phyloP scores from a whole-genome alignment of 2,329 filamentous ascomycete species.

The Penicillium sp. region DNA sequence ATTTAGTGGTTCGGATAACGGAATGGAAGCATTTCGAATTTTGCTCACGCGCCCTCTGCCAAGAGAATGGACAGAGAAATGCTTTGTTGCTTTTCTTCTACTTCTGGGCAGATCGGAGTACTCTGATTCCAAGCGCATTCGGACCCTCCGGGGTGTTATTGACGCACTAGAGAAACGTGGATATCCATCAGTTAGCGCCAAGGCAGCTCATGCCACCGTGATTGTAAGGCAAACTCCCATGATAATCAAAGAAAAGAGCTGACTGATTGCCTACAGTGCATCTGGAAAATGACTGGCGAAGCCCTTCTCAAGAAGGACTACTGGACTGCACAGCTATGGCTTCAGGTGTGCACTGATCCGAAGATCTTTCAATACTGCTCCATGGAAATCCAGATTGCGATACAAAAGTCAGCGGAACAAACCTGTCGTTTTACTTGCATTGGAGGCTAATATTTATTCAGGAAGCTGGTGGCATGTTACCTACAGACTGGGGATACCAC shows the following conservation, averaged over 20 bases:
- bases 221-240: slow-evolving; percentile 33
- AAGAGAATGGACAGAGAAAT: slow-evolving; percentile 66
- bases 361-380: slow-evolving; percentile 65
- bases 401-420: slow-evolving; percentile 56
- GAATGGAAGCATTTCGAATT: slow-evolving; percentile 57
- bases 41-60: slow-evolving; percentile 58
- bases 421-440: not conserved
- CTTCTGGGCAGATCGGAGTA: slow-evolving; percentile 60
- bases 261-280: slow-evolving; percentile 53
- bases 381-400: slow-evolving; percentile 64
- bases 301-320: slow-evolving; percentile 56
- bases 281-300: slow-evolving; percentile 77
- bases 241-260: not conserved
- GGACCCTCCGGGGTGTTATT: slow-evolving; percentile 20
- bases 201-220: slow-evolving; percentile 56
- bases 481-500: slow-evolving; percentile 41
- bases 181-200: slow-evolving; percentile 53
- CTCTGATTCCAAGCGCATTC: slow-evolving; percentile 50
- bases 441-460: slow-evolving; percentile 33
- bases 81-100: slow-evolving; percentile 54
- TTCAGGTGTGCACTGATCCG: slow-evolving; percentile 63
- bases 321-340: slow-evolving; percentile 66
- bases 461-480: slow-evolving; percentile 72
- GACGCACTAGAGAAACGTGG: slow-evolving; percentile 46
- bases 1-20: not conserved